Percentiles rank a stretch among this genome's conserved stretches.
phyloP scores from a whole-genome alignment of 257 asterid genomes.

The Solanum medicagineum region DNA sequence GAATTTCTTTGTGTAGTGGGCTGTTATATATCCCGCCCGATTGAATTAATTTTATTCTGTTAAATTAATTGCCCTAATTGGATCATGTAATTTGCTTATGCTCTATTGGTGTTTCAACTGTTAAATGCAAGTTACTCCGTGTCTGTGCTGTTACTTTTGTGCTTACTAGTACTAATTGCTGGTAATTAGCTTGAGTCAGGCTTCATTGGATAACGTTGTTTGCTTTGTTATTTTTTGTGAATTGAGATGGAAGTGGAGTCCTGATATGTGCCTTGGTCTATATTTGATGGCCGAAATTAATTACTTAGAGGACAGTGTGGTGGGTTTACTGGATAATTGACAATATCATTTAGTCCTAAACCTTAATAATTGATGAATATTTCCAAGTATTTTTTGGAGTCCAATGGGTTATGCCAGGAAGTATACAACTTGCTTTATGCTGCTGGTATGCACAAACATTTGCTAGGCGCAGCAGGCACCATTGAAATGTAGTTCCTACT shows the following conservation, averaged over 20 bases:
- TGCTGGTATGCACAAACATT: not conserved
- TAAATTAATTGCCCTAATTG: not conserved
- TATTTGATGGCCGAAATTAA: not conserved
- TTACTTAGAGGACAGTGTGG: not conserved
- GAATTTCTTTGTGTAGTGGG: not conserved
- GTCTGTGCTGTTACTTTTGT: not conserved
- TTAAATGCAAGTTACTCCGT: not conserved
- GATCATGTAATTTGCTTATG: not conserved
- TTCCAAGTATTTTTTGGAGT: not conserved
- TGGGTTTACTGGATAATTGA: not conserved
- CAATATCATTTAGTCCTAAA: not conserved
- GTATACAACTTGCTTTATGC: not conserved
- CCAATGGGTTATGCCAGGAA: not conserved
- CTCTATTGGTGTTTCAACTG: not conserved
- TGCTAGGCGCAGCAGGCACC: not conserved
- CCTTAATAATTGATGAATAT: not conserved
- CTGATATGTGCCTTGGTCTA: not conserved
- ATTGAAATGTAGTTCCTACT: not conserved
- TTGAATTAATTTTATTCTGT: not conserved
- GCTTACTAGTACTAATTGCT: not conserved
- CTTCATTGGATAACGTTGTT: not conserved
- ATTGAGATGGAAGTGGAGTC: not conserved
- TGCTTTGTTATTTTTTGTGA: not conserved
- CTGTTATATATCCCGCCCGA: not conserved
- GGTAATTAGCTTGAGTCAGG: not conserved